Conservation (phyloP, 83 land plant genomes). For the Diphasiastrum complanatum region DNA sequence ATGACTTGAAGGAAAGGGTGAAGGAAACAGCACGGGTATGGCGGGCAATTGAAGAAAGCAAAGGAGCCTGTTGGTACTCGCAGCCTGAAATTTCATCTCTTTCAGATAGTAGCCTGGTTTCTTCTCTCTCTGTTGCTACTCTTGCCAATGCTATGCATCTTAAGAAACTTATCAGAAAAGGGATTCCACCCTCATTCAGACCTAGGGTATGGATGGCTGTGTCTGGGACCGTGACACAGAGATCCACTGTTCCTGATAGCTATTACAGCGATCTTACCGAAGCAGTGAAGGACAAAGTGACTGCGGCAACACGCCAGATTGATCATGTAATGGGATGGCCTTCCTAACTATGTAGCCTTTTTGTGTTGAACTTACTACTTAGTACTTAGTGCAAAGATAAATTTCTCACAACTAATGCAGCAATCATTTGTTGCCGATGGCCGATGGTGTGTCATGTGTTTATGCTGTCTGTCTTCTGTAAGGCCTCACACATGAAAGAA, state of each 20-base stretch:
- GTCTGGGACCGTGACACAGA: conserved; percentile 86
- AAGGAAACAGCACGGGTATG: conserved; percentile 71
- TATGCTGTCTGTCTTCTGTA: no score
- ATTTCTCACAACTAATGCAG: no score
- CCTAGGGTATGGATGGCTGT: conserved; percentile 85
- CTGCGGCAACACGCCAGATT: conserved; percentile 84
- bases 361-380: background rate
- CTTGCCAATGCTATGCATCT: conserved; percentile 38
- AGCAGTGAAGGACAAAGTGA: conserved; percentile 64
- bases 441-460: no score
- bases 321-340: conserved; percentile 67
- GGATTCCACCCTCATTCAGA: conserved; percentile 71
- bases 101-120: conserved; percentile 37
- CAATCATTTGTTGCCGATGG: no score
- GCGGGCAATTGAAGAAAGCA: conserved; percentile 81
- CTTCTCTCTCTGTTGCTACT: conserved; percentile 53
- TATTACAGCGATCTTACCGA: conserved; percentile 63
- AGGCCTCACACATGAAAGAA: no score
- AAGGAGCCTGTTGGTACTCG: conserved; percentile 86
- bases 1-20: conserved; percentile 80
- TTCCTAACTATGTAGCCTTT: background rate
- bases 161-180: conserved; percentile 82
- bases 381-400: background rate
- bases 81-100: conserved; percentile 54
- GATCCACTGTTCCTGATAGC: conserved; percentile 81